These are phyloP conservation scores for Umbilicus rupestris DNA, from an alignment of 164 flowering plant genomes.

Conservation along the genomic window DNA sequence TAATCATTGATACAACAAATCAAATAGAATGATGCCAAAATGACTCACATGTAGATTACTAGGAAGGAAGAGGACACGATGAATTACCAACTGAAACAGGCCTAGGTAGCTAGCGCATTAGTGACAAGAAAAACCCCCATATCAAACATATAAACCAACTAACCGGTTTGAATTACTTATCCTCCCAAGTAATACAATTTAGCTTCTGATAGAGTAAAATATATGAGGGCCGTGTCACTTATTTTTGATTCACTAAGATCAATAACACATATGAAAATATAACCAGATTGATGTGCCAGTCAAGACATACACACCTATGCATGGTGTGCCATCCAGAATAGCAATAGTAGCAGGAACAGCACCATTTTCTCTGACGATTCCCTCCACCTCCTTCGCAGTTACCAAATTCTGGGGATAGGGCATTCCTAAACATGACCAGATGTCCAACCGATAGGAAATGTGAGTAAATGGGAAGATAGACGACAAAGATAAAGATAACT, in stretches of 20 bases:
- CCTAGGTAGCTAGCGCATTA: neutral
- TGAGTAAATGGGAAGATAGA: neutral
- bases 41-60: neutral
- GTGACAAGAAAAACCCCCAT: neutral
- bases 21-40: constrained; percentile 29
- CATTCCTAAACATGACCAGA: constrained; percentile 47
- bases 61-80: neutral
- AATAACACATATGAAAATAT: neutral
- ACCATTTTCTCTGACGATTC: constrained; percentile 69
- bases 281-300: neutral
- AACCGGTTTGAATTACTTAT: neutral
- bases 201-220: too few relatives aligned
- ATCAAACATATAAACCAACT: neutral
- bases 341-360: constrained; percentile 93
- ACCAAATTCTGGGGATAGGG: constrained; percentile 85
- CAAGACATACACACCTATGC: constrained; percentile 47
- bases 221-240: too few relatives aligned
- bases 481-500: neutral
- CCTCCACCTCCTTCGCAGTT: constrained; percentile 76
- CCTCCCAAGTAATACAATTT: too few relatives aligned
- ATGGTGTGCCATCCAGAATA: constrained; percentile 76
- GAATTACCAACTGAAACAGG: neutral
- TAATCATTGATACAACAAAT: neutral
- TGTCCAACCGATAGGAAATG: neutral
- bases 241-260: neutral